Percentiles rank a stretch among this genome's conserved stretches.
These are phyloP conservation scores for Chrysoporthe deuterocubensis DNA, from an alignment of 2,329 filamentous ascomycete genomes.

Conservation along the genomic window DNA sequence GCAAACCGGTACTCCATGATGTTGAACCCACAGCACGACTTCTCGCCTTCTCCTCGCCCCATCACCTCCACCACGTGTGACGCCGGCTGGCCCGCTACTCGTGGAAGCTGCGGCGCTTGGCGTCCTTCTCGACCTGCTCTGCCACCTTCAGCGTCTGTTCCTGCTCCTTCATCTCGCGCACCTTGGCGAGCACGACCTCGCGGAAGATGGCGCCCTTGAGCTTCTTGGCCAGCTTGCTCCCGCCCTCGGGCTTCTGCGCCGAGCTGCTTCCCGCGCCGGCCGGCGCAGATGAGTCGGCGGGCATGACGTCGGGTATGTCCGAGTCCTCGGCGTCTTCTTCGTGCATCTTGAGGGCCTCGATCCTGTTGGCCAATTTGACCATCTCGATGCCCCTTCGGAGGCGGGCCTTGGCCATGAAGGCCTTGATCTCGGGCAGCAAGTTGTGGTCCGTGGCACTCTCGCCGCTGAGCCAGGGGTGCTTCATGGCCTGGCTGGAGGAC, in stretches of 20 bases:
- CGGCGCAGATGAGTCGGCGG: slow-evolving; percentile 47
- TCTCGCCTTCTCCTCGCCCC: not conserved
- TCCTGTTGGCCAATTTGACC: slow-evolving; percentile 93
- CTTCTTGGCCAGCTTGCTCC: slow-evolving; percentile 52
- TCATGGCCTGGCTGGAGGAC: slow-evolving; percentile 77
- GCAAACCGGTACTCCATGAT: not conserved
- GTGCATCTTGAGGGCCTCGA: slow-evolving; percentile 90
- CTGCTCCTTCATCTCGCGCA: slow-evolving; percentile 86
- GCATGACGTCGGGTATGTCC: slow-evolving; percentile 67
- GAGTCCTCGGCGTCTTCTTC: slow-evolving; percentile 82
- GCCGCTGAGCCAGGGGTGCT: slow-evolving; percentile 88
- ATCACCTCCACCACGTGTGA: not conserved
- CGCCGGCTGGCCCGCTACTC: slow-evolving; percentile 27
- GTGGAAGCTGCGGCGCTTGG: slow-evolving; percentile 42
- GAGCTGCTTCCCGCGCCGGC: slow-evolving; percentile 10
- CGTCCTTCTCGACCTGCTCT: slow-evolving; percentile 59
- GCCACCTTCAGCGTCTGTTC: slow-evolving; percentile 74
- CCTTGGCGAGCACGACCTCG: slow-evolving; percentile 92
- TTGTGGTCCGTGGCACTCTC: slow-evolving; percentile 94
- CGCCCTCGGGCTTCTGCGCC: slow-evolving; percentile 36
- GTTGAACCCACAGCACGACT: not conserved
- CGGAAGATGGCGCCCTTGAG: slow-evolving; percentile 80
- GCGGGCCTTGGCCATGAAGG: slow-evolving; percentile 88
- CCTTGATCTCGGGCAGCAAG: slow-evolving; percentile 94
- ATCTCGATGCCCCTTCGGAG: slow-evolving; percentile 93